These are phyloP conservation scores for Phragmites australis DNA, from an alignment of 176 grass and related monocot species.

Conservation along the genomic window DNA sequence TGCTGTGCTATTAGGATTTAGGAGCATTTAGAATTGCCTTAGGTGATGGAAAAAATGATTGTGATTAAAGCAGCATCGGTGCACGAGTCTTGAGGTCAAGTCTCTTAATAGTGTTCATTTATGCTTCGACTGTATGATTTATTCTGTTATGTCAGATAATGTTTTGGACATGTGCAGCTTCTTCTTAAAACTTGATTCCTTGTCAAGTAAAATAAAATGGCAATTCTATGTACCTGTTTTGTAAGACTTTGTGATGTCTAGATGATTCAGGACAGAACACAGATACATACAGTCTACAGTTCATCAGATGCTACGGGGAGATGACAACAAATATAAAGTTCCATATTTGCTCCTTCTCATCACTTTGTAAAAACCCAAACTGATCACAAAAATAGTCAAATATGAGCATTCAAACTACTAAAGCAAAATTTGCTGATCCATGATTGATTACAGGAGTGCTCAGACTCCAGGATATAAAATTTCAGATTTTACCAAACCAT, in stretches of 20 bases:
- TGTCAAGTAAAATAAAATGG: conserved; percentile 3
- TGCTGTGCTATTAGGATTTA: not conserved
- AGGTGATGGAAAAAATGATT: not conserved
- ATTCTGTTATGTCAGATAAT: not conserved
- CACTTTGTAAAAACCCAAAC: not conserved
- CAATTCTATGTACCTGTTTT: not conserved
- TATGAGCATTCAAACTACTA: not conserved
- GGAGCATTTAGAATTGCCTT: not conserved
- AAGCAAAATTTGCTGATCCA: not conserved
- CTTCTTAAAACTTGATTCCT: conserved; percentile 3
- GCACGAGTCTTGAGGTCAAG: not conserved
- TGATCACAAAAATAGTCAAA: not conserved
- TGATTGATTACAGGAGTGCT: not conserved
- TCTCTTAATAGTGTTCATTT: not conserved
- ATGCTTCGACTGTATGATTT: conserved; percentile 7
- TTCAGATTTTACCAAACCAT: conserved; percentile 7
- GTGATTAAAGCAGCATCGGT: not conserved
- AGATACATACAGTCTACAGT: not conserved
- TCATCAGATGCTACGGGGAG: not conserved
- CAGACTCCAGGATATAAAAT: not conserved
- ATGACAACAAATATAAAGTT: not conserved
- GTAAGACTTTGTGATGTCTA: not conserved
- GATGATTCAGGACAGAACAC: not conserved
- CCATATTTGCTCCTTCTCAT: not conserved
- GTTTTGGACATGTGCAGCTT: not conserved